These are phyloP conservation scores for Tylopilus sp. DNA, from an alignment of 768 basidiomycete genomes.

Conservation along the genomic window DNA sequence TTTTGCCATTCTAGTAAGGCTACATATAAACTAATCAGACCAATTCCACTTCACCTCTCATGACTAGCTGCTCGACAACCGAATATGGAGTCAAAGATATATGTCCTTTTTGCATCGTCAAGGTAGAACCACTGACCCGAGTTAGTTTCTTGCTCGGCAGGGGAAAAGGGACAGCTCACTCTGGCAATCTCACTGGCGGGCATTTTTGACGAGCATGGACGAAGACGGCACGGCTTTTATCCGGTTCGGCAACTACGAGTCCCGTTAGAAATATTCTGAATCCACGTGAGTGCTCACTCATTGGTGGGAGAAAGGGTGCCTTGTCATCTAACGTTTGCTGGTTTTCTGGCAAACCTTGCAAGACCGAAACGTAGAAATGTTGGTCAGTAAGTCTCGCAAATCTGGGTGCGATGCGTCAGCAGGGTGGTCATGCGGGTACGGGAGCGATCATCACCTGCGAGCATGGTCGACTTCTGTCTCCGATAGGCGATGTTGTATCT, in stretches of 20 bases:
- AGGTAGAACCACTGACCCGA: conserved; percentile 54
- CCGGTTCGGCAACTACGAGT: conserved; percentile 68
- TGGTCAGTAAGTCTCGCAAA: conserved; percentile 74
- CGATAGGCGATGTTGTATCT: conserved; percentile 75
- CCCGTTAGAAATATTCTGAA: conserved; percentile 3
- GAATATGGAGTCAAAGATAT: conserved; percentile 78
- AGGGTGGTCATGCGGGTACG: background rate
- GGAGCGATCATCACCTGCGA: conserved; percentile 46
- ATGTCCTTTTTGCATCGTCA: conserved; percentile 77
- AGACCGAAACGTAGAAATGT: conserved; percentile 75
- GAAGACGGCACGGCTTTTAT: conserved; percentile 75
- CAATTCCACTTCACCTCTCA: conserved; percentile 71
- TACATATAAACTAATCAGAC: conserved; percentile 44
- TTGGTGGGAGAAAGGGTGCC: conserved; percentile 66
- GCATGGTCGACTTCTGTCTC: conserved; percentile 82
- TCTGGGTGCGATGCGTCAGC: conserved; percentile 35
- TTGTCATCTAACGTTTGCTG: conserved; percentile 78
- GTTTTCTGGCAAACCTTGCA: conserved; percentile 76
- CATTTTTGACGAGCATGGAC: conserved; percentile 73
- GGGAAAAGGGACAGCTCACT: conserved; percentile 43
- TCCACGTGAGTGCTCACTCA: conserved; percentile 46
- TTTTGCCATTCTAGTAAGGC: conserved; percentile 11
- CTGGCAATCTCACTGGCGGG: conserved; percentile 61
- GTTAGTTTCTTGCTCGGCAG: background rate
- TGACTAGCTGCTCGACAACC: conserved; percentile 70